Evolutionary conservation across 495 filamentous ascomycete genomes (phyloP), one percentile per base, ranked within the genome.

Genomic region (Pyronema domesticum): DNA sequence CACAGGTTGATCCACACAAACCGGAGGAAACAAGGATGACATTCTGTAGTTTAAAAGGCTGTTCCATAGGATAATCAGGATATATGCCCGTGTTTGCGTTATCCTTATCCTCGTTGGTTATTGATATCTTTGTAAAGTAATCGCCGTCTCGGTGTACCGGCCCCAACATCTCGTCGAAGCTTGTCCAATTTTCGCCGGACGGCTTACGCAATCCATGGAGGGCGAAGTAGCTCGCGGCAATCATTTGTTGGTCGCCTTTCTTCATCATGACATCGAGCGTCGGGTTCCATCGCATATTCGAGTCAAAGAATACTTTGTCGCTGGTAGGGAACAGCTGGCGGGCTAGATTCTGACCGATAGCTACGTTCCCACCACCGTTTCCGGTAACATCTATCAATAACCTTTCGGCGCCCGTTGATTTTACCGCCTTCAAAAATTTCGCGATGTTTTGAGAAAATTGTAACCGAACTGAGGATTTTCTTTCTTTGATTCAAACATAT

Each of bases 281-380:
- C 13, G 62, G 62, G 37, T 54, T 57, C 54, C 57, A 59, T 4
- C 62, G 62, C 54, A 63, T 55, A 14, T 63, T 62, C 30, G 7
- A 37, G 33, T 57, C 62, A 54, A 57, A 63, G 47, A 53, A 63
- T 5, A 35, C 23, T 52, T 56, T 62, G 8, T 58, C 40, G 6
- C 13, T 33, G 3, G 44, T 23, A 4, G 62, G 62, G 43, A 64
- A 64, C 34, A 64, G 55, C 15, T 63, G 60, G 37, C 36, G 42
- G 7, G 54, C 51, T 8, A 58, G 30, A 51, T 58, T 53, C 10
- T 44, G 9, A 13, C 62, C 62, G 6, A 64, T 55, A 0, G 48
- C 1, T 6, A 52, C 3, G 23, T 19, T 30, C 1, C 62, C 62
- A 3, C 62, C 62, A 13, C 52, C 51, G 18, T 64, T 64, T 9